phyloP scores from a whole-genome alignment of 345 rosid species.

The Trapa bicornis region DNA sequence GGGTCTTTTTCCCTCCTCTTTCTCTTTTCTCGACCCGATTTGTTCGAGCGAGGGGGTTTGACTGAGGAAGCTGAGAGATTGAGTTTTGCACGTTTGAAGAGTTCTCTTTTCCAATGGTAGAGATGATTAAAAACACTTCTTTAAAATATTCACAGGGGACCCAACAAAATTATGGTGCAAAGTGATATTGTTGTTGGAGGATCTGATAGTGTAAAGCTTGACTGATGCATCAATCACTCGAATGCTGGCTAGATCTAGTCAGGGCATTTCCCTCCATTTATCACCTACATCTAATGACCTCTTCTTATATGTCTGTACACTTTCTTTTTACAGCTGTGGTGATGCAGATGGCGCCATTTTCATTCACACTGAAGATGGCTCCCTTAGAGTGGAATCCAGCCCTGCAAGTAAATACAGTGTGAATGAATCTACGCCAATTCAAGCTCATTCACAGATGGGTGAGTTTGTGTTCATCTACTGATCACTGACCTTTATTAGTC shows the following conservation, averaged over 20 bases:
- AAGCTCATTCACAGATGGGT: neutral
- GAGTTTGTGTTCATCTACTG: neutral
- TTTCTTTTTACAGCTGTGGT: too few species aligned
- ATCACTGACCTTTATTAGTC: slow-evolving; percentile 59
- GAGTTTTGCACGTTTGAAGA: neutral
- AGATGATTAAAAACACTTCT: too few species aligned
- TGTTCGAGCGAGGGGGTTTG: neutral
- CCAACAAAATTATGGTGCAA: too few species aligned
- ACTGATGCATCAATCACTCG: too few species aligned
- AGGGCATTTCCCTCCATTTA: too few species aligned
- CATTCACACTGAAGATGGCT: neutral
- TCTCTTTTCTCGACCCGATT: neutral
- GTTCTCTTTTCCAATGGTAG: neutral
- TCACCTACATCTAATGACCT: too few species aligned
- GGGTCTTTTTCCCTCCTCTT: neutral
- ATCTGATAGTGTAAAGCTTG: too few species aligned
- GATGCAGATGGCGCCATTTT: too few species aligned
- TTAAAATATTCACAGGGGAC: too few species aligned
- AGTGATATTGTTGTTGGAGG: too few species aligned
- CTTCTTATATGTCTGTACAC: too few species aligned
- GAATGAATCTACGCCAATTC: neutral
- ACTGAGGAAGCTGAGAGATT: neutral
- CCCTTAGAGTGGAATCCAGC: slow-evolving; percentile 67
- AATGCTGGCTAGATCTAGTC: too few species aligned
- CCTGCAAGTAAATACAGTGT: slow-evolving; percentile 28